Conservation (phyloP, 345 rosid species). For the Populus alba region DNA sequence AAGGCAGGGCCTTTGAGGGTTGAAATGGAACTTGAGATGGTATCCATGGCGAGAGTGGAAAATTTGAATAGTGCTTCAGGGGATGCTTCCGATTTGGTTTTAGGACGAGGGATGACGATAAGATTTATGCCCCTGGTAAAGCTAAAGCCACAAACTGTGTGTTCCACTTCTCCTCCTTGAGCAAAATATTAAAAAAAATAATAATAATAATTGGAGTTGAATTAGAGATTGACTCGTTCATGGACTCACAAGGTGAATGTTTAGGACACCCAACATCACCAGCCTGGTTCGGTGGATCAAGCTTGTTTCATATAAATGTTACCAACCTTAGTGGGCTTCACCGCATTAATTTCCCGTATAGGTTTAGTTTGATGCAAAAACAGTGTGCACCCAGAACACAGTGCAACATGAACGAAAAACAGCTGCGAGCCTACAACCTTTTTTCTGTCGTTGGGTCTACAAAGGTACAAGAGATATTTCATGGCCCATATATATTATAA, state of each 20-base stretch:
- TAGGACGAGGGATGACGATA: no score
- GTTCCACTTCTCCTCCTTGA: no score
- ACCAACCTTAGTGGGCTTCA: not conserved
- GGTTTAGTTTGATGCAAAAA: not conserved
- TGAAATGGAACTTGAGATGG: slow-evolving; percentile 52
- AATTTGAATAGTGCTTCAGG: no score
- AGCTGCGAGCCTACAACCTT: not conserved
- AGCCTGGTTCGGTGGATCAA: no score
- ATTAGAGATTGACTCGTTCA: no score
- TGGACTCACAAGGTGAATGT: no score
- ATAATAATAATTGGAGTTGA: no score
- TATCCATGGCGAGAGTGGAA: slow-evolving; percentile 44
- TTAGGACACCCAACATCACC: no score
- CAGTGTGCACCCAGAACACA: not conserved
- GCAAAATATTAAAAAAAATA: no score
- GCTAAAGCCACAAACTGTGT: no score
- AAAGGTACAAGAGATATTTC: not conserved
- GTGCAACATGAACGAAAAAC: not conserved
- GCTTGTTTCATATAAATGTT: no score
- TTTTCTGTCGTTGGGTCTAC: not conserved
- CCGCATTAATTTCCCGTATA: not conserved
- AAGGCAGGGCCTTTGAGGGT: slow-evolving; percentile 39
- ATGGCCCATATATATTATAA: not conserved
- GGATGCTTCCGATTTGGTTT: not conserved
- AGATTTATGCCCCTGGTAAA: no score